phyloP scores from a whole-genome alignment of 495 filamentous ascomycete genomes.

The Hypoxylon cercidicola region DNA sequence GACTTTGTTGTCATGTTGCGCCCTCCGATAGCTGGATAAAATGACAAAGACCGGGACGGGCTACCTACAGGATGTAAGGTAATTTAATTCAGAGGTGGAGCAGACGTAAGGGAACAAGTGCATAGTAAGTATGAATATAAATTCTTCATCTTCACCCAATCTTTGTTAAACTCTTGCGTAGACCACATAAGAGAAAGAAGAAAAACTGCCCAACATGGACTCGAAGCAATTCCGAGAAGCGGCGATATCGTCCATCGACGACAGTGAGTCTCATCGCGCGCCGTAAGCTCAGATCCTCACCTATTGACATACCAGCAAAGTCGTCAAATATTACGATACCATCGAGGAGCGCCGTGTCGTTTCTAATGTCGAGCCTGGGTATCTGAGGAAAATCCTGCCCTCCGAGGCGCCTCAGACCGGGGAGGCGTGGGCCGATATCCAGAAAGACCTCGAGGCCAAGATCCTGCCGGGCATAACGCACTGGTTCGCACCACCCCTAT shows the following conservation, averaged over 20 bases:
- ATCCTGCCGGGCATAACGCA: conserved; percentile 96
- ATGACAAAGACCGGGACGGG: neutral
- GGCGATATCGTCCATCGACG: conserved; percentile 82
- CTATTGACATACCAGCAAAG: conserved; percentile 55
- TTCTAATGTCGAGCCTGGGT: conserved; percentile 84
- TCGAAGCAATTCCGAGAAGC: conserved; percentile 83
- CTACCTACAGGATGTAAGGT: neutral
- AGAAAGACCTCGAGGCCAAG: conserved; percentile 83
- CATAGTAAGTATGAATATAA: no score
- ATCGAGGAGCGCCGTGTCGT: conserved; percentile 77
- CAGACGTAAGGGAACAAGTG: conserved; percentile 1
- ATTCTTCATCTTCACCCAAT: no score
- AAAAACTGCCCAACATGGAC: conserved; percentile 69
- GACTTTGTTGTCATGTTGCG: conserved; percentile 22
- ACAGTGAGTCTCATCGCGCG: conserved; percentile 67
- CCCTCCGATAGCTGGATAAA: conserved; percentile 15
- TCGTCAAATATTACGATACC: conserved; percentile 84
- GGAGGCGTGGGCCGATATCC: conserved; percentile 83
- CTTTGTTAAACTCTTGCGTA: no score
- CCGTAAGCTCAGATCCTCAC: neutral
- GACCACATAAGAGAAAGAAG: no score
- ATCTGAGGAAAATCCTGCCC: conserved; percentile 83
- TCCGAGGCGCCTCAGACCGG: conserved; percentile 74
- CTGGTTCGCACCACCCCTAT: conserved; percentile 64
- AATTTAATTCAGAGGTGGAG: conserved; percentile 11